phyloP scores from a whole-genome alignment of 2,329 filamentous ascomycete species.

The Xylaria sp. region DNA sequence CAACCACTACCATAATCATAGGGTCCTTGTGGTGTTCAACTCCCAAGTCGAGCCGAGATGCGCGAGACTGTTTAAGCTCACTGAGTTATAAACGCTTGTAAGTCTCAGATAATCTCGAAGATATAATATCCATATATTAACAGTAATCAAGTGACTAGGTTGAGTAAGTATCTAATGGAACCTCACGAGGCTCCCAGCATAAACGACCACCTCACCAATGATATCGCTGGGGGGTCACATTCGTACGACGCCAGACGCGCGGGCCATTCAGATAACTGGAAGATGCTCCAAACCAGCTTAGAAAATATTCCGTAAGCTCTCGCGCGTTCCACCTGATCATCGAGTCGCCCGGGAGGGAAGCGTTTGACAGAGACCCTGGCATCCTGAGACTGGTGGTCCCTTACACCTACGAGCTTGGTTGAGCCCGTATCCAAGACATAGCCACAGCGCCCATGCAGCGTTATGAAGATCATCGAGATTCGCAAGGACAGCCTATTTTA shows the following conservation, averaged over 20 bases:
- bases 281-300: not conserved
- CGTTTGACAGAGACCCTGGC: not conserved
- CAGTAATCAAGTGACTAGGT: not conserved
- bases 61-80: not conserved
- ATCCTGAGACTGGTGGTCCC: not conserved
- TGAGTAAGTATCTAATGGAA: not conserved
- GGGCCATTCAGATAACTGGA: not conserved
- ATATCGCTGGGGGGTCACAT: not conserved
- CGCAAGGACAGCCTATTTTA: constrained; percentile 20
- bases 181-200: not conserved
- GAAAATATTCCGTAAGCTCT: not conserved
- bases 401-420: not conserved
- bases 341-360: not conserved
- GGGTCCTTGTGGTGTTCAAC: not conserved
- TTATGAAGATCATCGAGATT: not conserved
- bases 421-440: not conserved
- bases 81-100: not conserved
- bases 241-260: not conserved
- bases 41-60: not conserved
- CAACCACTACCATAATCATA: too few species aligned
- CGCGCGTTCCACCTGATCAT: not conserved
- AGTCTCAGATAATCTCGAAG: not conserved
- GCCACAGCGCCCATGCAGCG: not conserved
- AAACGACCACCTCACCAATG: not conserved
- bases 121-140: not conserved